Conservation (phyloP, 306 rosid species). For the Hippophae rhamnoides region DNA sequence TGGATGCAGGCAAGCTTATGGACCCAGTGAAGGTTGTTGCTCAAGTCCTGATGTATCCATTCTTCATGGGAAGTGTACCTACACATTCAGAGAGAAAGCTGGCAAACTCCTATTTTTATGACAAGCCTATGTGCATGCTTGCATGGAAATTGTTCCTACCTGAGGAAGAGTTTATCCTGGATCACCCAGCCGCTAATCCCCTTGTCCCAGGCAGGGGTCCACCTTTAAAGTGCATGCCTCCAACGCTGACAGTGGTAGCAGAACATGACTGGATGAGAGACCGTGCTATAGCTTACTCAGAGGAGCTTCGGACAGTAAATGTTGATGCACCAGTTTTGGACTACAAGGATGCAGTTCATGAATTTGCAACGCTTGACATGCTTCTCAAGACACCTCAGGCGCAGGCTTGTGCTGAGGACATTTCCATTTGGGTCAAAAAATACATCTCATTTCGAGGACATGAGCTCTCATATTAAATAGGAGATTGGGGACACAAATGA, state of each 20-base stretch:
- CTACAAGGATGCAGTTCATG: conserved; percentile 90
- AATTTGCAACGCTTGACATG: conserved; percentile 83
- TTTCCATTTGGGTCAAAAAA: conserved; percentile 93
- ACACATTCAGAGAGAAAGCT: conserved; percentile 85
- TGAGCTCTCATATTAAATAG: conserved; percentile 74
- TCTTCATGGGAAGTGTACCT: conserved; percentile 75
- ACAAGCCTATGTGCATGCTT: conserved; percentile 84
- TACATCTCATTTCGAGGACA: conserved; percentile 88
- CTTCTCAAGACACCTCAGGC: conserved; percentile 91
- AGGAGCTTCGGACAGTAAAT: conserved; percentile 81
- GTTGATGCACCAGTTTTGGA: conserved; percentile 88
- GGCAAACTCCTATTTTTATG: conserved; percentile 89
- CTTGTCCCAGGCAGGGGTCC: conserved; percentile 61
- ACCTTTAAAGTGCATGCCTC: conserved; percentile 83
- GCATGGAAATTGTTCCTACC: conserved; percentile 93
- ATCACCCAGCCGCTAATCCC: conserved; percentile 89
- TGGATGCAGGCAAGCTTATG: conserved; percentile 74
- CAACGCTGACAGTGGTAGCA: conserved; percentile 84
- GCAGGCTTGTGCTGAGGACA: conserved; percentile 84
- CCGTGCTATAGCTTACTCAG: conserved; percentile 92
- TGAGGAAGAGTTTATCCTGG: conserved; percentile 71
- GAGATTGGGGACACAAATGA: conserved; percentile 14
- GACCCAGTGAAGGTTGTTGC: conserved; percentile 97
- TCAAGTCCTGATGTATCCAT: conserved; percentile 80
- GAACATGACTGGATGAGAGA: conserved; percentile 98